Conservation (phyloP, 176 grass and related monocot genomes). For the Pontederia crassipes region DNA sequence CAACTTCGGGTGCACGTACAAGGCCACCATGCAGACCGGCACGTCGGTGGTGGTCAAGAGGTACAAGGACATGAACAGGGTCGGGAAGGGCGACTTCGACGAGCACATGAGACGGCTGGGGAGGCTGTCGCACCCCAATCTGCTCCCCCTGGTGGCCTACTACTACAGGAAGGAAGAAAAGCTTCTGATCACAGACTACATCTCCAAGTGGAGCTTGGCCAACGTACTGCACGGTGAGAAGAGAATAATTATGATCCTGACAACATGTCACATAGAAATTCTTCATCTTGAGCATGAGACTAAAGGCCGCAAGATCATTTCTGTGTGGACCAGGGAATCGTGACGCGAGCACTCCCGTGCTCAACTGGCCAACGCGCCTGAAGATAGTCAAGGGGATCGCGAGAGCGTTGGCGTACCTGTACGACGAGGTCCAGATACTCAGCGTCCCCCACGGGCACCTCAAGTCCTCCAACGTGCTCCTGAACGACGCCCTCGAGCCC, state of each 20-base stretch:
- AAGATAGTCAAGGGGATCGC: conserved; percentile 62
- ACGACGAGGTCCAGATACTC: conserved; percentile 78
- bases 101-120: conserved; percentile 94
- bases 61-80: conserved; percentile 92
- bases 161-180: conserved; percentile 98
- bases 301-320: neutral
- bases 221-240: conserved; percentile 50
- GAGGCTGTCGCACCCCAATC: conserved; percentile 70
- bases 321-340: neutral
- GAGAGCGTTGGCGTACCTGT: conserved; percentile 51
- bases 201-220: conserved; percentile 60
- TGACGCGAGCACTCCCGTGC: conserved; percentile 19
- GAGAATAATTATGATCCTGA: too few species aligned
- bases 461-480: conserved; percentile 78
- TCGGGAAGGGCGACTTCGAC: conserved; percentile 73
- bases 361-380: conserved; percentile 51
- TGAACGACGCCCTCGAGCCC: conserved; percentile 37
- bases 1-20: conserved; percentile 68
- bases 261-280: too few species aligned
- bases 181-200: conserved; percentile 65
- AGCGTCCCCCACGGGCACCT: conserved; percentile 89
- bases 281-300: too few species aligned
- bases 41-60: conserved; percentile 71
- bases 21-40: conserved; percentile 39
- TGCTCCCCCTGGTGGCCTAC: conserved; percentile 69